Conservation (phyloP, 2,329 filamentous ascomycete genomes). For the Neonectria sp. region DNA sequence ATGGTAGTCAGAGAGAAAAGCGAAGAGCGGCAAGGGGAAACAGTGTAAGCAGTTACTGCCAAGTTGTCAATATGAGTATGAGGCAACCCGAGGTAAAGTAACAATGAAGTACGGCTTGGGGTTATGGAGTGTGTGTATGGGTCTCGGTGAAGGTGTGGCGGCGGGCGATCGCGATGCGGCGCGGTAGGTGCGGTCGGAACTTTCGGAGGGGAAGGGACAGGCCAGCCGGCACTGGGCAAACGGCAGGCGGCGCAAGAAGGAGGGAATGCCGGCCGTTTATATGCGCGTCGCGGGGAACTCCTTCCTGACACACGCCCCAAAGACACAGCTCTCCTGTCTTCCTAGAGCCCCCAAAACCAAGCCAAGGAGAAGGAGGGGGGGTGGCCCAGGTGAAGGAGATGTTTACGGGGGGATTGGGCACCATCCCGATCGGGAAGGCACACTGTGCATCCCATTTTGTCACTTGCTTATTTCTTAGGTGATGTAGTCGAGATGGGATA, state of each 20-base stretch:
- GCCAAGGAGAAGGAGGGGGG: conserved; percentile 30
- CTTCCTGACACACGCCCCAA: conserved; percentile 35
- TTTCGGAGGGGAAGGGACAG: conserved; percentile 21
- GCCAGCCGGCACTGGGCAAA: conserved; percentile 42
- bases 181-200: conserved; percentile 16
- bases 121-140: background rate
- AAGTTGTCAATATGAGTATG: background rate
- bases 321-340: conserved; percentile 17
- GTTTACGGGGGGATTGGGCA: conserved; percentile 23
- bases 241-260: conserved; percentile 44
- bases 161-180: conserved; percentile 20
- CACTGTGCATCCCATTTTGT: conserved; percentile 30
- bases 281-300: conserved; percentile 56
- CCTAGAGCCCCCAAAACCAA: conserved; percentile 27
- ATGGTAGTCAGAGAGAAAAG: background rate
- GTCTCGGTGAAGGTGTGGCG: conserved; percentile 14
- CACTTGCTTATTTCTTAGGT: conserved; percentile 6
- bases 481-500: background rate
- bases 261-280: conserved; percentile 65
- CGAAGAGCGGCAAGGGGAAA: background rate
- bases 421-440: conserved; percentile 36
- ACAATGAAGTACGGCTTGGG: background rate
- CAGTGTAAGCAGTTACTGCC: background rate
- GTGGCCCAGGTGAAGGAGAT: conserved; percentile 1
- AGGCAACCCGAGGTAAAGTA: background rate